Evolutionary conservation across 192 early-diverging fungal genomes (phyloP).

Genomic region (Linnemannia exigua): DNA sequence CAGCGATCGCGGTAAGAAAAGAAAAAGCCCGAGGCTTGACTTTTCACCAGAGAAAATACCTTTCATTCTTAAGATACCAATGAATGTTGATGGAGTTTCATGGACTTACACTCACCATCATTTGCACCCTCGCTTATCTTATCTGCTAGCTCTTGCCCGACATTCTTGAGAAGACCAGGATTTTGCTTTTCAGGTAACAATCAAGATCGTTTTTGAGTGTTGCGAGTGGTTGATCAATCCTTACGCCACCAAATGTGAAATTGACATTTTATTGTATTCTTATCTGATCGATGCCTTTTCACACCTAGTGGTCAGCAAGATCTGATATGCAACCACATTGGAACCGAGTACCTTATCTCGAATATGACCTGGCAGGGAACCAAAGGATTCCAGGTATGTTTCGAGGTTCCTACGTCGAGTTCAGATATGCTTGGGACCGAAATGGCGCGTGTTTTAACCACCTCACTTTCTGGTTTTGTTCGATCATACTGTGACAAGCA

Average conservation of each 20-base stretch:
- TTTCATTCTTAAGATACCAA: background rate
- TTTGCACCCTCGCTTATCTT: background rate
- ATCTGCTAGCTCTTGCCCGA: conserved; percentile 70
- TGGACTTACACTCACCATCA: background rate
- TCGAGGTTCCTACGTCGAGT: background rate
- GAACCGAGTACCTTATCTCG: conserved; percentile 75
- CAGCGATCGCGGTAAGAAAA: conserved; percentile 69
- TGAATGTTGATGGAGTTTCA: background rate
- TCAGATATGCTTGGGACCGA: background rate
- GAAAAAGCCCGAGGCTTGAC: background rate
- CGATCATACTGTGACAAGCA: background rate
- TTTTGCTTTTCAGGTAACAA: conserved; percentile 76
- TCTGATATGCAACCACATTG: conserved; percentile 85
- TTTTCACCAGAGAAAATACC: background rate
- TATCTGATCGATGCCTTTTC: background rate
- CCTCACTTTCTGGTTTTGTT: background rate
- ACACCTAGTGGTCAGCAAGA: conserved; percentile 80
- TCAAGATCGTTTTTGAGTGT: too few relatives aligned
- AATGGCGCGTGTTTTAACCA: background rate
- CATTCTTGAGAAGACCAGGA: conserved; percentile 66
- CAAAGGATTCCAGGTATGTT: conserved; percentile 70
- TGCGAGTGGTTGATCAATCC: background rate
- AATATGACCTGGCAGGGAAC: conserved; percentile 76
- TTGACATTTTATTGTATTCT: background rate
- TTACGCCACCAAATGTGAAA: background rate